Percentiles rank a stretch among this genome's conserved stretches.
phyloP scores from a whole-genome alignment of 805 yeast species.

The Kodamaea lidongshanica region DNA sequence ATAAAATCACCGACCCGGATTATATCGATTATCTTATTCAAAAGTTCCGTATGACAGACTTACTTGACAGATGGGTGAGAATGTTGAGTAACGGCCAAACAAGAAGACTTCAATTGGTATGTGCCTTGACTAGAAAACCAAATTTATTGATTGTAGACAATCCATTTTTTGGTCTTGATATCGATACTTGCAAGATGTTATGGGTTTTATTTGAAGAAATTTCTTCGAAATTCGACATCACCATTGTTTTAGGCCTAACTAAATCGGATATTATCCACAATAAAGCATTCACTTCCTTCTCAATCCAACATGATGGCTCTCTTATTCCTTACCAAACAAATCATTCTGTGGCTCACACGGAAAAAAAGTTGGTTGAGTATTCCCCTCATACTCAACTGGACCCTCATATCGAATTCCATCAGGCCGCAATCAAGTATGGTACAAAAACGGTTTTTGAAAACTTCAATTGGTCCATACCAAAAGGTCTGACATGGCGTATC shows the following conservation, averaged over 20 bases:
- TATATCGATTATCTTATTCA: conserved; percentile 40
- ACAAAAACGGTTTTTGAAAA: conserved; percentile 54
- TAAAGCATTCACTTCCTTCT: conserved; percentile 25
- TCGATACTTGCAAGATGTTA: conserved; percentile 57
- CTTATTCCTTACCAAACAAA: neutral
- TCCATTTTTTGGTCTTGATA: conserved; percentile 88
- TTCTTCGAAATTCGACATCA: conserved; percentile 36
- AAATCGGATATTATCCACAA: conserved; percentile 57
- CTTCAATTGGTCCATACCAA: conserved; percentile 58
- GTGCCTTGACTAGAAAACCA: conserved; percentile 61
- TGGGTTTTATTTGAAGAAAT: conserved; percentile 27
- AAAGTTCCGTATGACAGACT: conserved; percentile 47
- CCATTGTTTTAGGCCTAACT: conserved; percentile 69
- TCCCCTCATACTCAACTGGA: conserved; percentile 1
- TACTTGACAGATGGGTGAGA: conserved; percentile 72
- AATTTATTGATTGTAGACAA: conserved; percentile 73
- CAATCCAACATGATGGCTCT: conserved; percentile 27
- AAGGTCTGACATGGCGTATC: conserved; percentile 83
- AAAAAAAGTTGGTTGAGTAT: neutral
- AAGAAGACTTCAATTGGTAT: conserved; percentile 83
- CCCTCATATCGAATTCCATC: conserved; percentile 43
- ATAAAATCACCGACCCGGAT: conserved; percentile 11
- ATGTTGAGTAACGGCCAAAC: conserved; percentile 91
- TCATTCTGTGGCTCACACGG: too few relatives aligned
- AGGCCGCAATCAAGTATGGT: conserved; percentile 60